Evolutionary conservation across 2,329 filamentous ascomycete genomes (phyloP), one percentile per base, ranked within the genome.

Genomic region (Aspergillus unguis): DNA sequence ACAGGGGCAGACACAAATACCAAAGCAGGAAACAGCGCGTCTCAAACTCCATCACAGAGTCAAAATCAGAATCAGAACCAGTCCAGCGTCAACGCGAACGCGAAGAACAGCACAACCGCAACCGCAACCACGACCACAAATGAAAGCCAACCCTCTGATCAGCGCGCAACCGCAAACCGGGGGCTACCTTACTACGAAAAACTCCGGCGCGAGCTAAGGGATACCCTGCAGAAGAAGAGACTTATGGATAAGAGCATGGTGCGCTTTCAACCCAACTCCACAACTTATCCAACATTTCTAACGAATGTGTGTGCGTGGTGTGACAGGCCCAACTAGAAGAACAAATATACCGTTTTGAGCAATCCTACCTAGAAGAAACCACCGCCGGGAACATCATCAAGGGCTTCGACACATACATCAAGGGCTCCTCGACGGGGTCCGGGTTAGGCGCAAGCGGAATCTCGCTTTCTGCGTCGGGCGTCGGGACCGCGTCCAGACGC

Each of bases 361-460:
- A 86, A 53, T 81, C 86, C 17, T 99, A 99, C 71, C 84, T 99
- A 47, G 92, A 97, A 71, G 90, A 90, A 65, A 95, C 91, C 4
- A 84, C 80, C 62, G 82, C 83, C 23, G 94, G 94, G 41, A 99
- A 99, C 75, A 97, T 99, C 68, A 92, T 99, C 70, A 91, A 89
- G 44, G 94, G 94, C 25, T 99, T 99, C 71, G 94, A 99, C 71
- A 95, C 91, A 69, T 99, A 97, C 75, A 95, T 96, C 78, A 99
- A 99, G 73, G 92, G 90, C 50, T 82, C 81, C 17, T 81, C 83
- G 6, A 82, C 84, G n/a, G 78, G 75, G 3, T 65, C 69, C 1
- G 62, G 59, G 26, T 57, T 71, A 26, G 62, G 66, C 28, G 63
- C 63, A 1, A 61, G 64, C 2, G 64, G 67, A 4, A 58, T 72